phyloP scores from a whole-genome alignment of 148 eudicot genomes.

The Rhododendron mucronatum region DNA sequence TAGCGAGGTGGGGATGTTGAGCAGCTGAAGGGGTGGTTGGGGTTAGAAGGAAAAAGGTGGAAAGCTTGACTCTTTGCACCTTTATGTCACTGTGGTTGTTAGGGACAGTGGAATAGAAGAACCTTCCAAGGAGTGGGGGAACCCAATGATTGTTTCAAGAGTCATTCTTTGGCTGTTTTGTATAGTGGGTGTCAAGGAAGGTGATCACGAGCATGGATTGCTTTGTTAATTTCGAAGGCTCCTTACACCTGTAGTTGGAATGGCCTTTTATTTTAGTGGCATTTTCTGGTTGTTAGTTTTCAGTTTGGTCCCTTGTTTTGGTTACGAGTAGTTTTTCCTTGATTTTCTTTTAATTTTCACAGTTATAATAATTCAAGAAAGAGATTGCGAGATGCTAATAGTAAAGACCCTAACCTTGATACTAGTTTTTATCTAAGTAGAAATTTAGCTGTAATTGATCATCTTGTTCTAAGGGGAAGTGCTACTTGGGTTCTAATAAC shows the following conservation, averaged over 20 bases:
- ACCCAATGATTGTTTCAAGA: neutral
- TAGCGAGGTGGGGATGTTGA: neutral
- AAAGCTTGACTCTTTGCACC: neutral
- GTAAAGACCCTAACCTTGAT: neutral
- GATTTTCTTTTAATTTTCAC: neutral
- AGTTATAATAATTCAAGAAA: neutral
- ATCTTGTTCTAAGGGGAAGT: neutral
- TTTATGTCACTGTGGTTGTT: neutral
- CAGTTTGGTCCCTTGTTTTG: neutral
- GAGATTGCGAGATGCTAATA: neutral
- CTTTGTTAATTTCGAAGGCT: neutral
- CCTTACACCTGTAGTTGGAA: neutral
- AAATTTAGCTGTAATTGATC: neutral
- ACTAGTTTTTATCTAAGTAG: neutral
- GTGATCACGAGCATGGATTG: neutral
- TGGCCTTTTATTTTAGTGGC: neutral
- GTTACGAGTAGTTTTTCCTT: neutral
- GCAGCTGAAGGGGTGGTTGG: neutral
- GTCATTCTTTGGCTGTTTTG: neutral
- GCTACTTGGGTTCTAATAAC: neutral
- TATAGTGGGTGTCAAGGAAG: neutral
- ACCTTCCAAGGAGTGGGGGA: neutral
- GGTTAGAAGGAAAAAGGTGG: neutral
- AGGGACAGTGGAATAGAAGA: neutral
- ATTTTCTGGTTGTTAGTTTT: neutral